Conservation (phyloP, 2,329 filamentous ascomycete species). For the Stagonosporopsis vannaccii region DNA sequence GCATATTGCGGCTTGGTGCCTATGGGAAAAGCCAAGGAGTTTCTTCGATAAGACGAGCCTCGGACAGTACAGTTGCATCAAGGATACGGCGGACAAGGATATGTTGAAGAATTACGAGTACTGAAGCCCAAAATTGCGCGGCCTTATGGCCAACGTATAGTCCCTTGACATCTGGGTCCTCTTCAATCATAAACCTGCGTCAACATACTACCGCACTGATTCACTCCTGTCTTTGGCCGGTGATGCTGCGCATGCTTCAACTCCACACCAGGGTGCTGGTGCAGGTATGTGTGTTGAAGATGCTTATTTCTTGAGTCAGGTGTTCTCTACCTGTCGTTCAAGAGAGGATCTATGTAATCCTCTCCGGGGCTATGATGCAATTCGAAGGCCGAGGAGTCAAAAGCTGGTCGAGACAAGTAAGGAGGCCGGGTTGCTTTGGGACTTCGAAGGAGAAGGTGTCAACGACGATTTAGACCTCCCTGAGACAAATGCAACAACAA, state of each 20-base stretch:
- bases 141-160: conserved; percentile 49
- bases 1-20: conserved; percentile 69
- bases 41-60: conserved; percentile 59
- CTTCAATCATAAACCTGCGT: conserved; percentile 56
- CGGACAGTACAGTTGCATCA: conserved; percentile 63
- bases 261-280: conserved; percentile 60
- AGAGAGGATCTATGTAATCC: conserved; percentile 36
- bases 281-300: conserved; percentile 65
- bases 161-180: conserved; percentile 58
- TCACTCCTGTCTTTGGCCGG: conserved; percentile 57
- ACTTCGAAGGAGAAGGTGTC: conserved; percentile 42
- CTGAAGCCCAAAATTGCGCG: conserved; percentile 30
- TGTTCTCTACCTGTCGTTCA: conserved; percentile 40
- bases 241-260: conserved; percentile 65
- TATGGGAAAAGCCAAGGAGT: conserved; percentile 60
- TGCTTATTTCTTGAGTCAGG: conserved; percentile 53
- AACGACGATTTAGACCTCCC: conserved; percentile 47
- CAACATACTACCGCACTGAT: conserved; percentile 46
- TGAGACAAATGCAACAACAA: conserved; percentile 34
- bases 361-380: conserved; percentile 50
- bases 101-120: conserved; percentile 38
- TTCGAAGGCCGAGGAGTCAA: conserved; percentile 50
- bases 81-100: conserved; percentile 59
- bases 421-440: conserved; percentile 51
- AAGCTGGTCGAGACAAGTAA: conserved; percentile 50